Conservation (phyloP, 2,329 filamentous ascomycete genomes). For the Dactylonectria estremocensis region DNA sequence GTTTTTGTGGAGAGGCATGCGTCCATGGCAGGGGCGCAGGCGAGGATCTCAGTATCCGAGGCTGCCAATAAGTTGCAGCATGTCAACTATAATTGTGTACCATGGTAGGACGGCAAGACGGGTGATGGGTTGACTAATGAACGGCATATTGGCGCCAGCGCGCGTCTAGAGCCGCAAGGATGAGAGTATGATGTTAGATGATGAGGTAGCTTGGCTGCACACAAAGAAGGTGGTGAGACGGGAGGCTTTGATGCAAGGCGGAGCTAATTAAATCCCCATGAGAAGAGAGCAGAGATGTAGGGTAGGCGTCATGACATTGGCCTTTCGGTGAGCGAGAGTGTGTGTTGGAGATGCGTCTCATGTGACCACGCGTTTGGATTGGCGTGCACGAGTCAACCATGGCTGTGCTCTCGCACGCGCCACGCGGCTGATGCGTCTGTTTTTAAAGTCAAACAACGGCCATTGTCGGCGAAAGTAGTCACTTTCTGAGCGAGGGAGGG, state of each 20-base stretch:
- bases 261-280: background rate
- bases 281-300: background rate
- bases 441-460: background rate
- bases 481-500: background rate
- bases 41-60: slow-evolving; percentile 22
- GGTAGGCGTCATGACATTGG: slow-evolving; percentile 10
- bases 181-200: background rate
- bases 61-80: slow-evolving; percentile 1
- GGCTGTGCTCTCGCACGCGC: slow-evolving; percentile 41
- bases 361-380: slow-evolving; percentile 47
- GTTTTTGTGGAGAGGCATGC: slow-evolving; percentile 30
- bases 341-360: slow-evolving; percentile 28
- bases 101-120: background rate
- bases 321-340: background rate
- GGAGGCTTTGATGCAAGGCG: slow-evolving; percentile 14
- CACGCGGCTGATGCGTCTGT: slow-evolving; percentile 18
- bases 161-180: slow-evolving; percentile 5
- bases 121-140: background rate
- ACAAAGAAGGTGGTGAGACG: background rate
- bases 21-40: slow-evolving; percentile 22
- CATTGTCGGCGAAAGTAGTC: background rate
- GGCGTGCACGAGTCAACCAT: slow-evolving; percentile 35
- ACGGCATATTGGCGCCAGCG: slow-evolving; percentile 12
- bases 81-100: background rate
- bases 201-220: background rate